phyloP scores from a whole-genome alignment of 331 rosid species.

The Saraca asoca region DNA sequence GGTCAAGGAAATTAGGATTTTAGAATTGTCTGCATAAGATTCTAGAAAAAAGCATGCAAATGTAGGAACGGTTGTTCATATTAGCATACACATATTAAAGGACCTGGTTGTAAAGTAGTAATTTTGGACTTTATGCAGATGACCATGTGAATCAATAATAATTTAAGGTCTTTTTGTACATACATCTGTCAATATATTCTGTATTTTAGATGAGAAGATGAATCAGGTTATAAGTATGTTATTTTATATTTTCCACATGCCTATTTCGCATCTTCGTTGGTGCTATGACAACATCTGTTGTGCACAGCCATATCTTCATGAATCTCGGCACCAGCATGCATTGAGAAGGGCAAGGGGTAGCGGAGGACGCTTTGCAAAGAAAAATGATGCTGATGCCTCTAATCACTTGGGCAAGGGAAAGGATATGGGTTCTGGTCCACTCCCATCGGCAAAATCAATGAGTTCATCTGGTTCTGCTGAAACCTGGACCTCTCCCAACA shows the following conservation, averaged over 20 bases:
- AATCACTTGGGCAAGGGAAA: slow-evolving; percentile 55
- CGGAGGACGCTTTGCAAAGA: slow-evolving; percentile 98
- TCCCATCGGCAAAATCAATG: slow-evolving; percentile 70
- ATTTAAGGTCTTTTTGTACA: too few species aligned
- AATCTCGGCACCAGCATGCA: slow-evolving; percentile 98
- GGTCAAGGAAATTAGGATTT: too few species aligned
- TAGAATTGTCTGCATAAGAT: too few species aligned
- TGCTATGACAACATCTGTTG: slow-evolving; percentile 36
- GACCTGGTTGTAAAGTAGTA: too few species aligned
- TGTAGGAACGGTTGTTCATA: too few species aligned
- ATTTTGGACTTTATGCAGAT: too few species aligned
- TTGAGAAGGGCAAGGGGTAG: slow-evolving; percentile 86
- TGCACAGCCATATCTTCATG: slow-evolving; percentile 94
- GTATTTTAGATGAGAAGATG: too few species aligned
- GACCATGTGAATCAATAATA: too few species aligned
- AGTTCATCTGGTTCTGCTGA: slow-evolving; percentile 85
- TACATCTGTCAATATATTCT: too few species aligned
- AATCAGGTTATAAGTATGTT: slow-evolving; percentile 5
- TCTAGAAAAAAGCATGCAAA: too few species aligned
- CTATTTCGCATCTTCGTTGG: slow-evolving; percentile 1
- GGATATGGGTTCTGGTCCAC: slow-evolving; percentile 62
- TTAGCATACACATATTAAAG: too few species aligned
- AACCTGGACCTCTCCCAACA: slow-evolving; percentile 75
- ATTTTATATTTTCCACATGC: slow-evolving; percentile 4
- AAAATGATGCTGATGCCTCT: slow-evolving; percentile 44